Conservation (phyloP, 352 stramenopile genomes). For the Plasmopara muralis region DNA sequence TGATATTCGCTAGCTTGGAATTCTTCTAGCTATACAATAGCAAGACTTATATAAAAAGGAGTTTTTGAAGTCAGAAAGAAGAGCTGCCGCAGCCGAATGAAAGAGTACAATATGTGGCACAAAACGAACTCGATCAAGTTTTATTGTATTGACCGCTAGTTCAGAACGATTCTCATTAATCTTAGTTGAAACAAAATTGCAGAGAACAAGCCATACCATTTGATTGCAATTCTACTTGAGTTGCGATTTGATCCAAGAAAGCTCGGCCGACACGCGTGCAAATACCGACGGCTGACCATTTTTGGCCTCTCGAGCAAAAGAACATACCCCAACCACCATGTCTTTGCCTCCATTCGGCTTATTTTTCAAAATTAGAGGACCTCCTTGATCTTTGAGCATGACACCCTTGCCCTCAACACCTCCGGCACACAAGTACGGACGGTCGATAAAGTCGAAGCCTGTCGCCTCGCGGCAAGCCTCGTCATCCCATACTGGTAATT, state of each 20-base stretch:
- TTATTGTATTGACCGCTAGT: too few species aligned
- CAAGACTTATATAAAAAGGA: too few species aligned
- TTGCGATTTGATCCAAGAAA: not conserved
- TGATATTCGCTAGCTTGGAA: too few species aligned
- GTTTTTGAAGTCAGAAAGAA: too few species aligned
- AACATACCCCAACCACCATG: not conserved
- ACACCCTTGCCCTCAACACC: not conserved
- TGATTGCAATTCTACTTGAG: too few species aligned
- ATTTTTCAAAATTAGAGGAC: not conserved
- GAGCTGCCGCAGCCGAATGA: too few species aligned
- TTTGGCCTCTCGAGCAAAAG: not conserved
- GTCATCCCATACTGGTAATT: not conserved
- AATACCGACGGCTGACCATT: not conserved
- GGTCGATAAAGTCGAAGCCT: not conserved
- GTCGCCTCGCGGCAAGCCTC: not conserved
- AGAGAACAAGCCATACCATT: too few species aligned
- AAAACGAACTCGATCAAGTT: too few species aligned
- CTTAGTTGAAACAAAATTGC: too few species aligned
- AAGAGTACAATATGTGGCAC: too few species aligned
- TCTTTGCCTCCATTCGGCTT: not conserved
- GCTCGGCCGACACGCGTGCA: not conserved
- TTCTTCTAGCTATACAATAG: too few species aligned
- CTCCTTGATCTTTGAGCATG: not conserved
- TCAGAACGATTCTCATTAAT: too few species aligned
- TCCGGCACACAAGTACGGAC: not conserved